Base-by-base conservation (phyloP, 768 basidiomycete species). In the Serendipita sp. region DNA sequence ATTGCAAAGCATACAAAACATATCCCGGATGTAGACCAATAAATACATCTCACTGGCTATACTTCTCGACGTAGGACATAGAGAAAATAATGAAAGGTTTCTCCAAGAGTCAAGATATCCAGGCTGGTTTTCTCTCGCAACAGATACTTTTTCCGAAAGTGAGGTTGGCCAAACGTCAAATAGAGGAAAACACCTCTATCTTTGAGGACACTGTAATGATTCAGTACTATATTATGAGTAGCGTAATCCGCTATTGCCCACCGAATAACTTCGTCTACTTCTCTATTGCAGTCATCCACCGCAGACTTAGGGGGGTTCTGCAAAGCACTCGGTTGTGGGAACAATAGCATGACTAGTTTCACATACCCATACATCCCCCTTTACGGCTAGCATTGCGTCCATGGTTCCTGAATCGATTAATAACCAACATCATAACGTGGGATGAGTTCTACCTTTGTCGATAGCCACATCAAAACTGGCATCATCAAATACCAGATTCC, bases 361-460 rank as follows among this genome's bases (percentile, higher is more conserved):
- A 41, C 41, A 13, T 41, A 41, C 41, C 89, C 90, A 92, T 65
- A 89, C 84, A 68, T 89, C 86, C 16, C 86, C 85, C 71, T 88
- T 88, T 0, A 81, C 77, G 0, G 90, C 84, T 84, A 92, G 84
- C 86, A 92, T 87, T 2, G 89, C 88, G 71, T 92, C 90, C 88
- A 92, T 90, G 1, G 89, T 91, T 15, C 88, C 80, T 82, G 45
- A 24, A 32, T 8, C 34, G 18, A 35, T 67, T 28, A 56, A 3
- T 53, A 24, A 64, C 11, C 46, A 16, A 63, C 28, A 8, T n/a
- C 41, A 13, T 7, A 41, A 41, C 13, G 41, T 5, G 41, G 5
- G 41, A 13, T 5, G 37, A 48, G 28, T 3, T 30, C 2, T 3
- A 80, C 82, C 89, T 81, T 93, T 93, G 74, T 93, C 91, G 60